A percentile compares a stretch with the other conserved stretches of the same genome.
phyloP scores from a whole-genome alignment of 1,284 basidiomycete genomes.

The Puccinia polysora region DNA sequence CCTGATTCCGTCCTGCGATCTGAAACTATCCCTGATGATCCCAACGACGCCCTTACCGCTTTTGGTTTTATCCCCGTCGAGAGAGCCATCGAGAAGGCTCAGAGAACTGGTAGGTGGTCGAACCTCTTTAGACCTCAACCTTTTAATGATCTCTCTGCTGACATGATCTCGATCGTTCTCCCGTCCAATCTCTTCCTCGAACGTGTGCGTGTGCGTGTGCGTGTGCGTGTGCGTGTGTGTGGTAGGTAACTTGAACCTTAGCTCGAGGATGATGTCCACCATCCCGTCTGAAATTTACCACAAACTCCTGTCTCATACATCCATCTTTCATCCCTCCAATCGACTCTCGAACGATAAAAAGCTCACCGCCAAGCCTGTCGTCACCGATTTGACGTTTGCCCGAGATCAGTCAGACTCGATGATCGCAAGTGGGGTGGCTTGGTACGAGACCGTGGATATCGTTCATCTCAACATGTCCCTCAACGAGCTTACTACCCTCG shows the following conservation, averaged over 20 bases:
- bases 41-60: no score
- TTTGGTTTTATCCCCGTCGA: no score
- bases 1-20: background rate
- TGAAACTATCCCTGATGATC: slow-evolving; percentile 19
- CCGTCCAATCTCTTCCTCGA: background rate
- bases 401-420: background rate
- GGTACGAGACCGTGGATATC: slow-evolving; percentile 33
- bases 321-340: slow-evolving; percentile 41
- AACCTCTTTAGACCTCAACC: background rate
- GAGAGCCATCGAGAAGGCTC: slow-evolving; percentile 37
- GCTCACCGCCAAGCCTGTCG: background rate
- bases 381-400: slow-evolving; percentile 13
- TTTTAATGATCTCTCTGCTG: background rate
- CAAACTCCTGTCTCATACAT: slow-evolving; percentile 24
- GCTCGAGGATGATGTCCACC: slow-evolving; percentile 28
- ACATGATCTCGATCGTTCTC: background rate
- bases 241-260: slow-evolving; percentile 29
- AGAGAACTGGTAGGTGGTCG: slow-evolving; percentile 33
- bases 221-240: no score
- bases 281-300: slow-evolving; percentile 22
- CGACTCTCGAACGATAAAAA: background rate
- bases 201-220: background rate
- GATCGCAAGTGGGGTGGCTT: slow-evolving; percentile 11
- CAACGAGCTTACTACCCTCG: slow-evolving; percentile 25
- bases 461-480: slow-evolving; percentile 22